Evolutionary conservation across 768 basidiomycete genomes (phyloP).

Genomic region (Kwoniella mangroviensis): DNA sequence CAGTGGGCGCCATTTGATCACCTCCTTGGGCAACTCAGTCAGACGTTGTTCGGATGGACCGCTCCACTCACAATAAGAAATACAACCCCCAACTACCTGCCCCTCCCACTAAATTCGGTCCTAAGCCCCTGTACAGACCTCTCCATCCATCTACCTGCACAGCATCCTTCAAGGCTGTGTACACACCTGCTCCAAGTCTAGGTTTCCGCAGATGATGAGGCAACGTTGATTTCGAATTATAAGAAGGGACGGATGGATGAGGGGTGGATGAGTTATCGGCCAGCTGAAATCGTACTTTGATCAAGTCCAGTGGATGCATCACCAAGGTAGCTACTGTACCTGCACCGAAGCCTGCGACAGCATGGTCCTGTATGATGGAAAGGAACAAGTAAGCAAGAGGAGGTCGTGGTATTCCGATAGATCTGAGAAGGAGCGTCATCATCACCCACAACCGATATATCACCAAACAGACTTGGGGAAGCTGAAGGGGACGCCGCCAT

Average conservation of each 20-base stretch:
- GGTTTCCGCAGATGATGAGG: constrained; percentile 34
- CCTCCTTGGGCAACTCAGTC: background rate
- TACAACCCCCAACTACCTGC: constrained; percentile 97
- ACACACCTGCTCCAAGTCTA: constrained; percentile 65
- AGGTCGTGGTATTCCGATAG: too few species aligned
- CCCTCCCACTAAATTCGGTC: constrained; percentile 90
- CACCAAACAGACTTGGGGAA: constrained; percentile 27
- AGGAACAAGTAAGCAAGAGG: too few species aligned
- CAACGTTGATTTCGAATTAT: constrained; percentile 18
- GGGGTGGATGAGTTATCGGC: constrained; percentile 63
- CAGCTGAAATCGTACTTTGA: constrained; percentile 93
- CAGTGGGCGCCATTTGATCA: too few species aligned
- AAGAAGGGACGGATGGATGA: constrained; percentile 11
- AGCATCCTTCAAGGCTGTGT: constrained; percentile 73
- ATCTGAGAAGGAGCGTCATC: background rate
- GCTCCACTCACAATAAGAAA: constrained; percentile 85
- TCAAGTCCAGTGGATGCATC: constrained; percentile 95
- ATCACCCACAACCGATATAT: constrained; percentile 19
- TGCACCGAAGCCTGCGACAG: constrained; percentile 87
- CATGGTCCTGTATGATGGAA: constrained; percentile 74
- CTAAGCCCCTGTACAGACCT: constrained; percentile 87
- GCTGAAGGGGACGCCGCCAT: constrained; percentile 21
- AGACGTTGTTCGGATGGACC: background rate
- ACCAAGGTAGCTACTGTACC: constrained; percentile 89
- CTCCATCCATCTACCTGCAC: constrained; percentile 74